Percentiles rank a stretch among this genome's conserved stretches.
Conservation (phyloP, 2,329 filamentous ascomycete genomes). For the Aspergillus chevalieri region DNA sequence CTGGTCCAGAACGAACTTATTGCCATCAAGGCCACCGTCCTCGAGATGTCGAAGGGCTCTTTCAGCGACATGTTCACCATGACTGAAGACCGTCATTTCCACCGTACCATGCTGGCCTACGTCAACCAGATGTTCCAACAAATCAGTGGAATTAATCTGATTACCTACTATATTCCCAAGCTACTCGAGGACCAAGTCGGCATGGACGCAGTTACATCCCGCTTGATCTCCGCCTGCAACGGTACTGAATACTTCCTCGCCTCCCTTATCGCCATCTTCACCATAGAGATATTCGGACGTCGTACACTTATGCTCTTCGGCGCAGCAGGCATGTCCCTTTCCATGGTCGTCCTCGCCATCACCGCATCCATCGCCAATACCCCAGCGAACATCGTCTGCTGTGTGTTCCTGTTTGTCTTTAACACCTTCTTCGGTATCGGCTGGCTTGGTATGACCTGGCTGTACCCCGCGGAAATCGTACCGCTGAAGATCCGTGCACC, state of each 20-base stretch:
- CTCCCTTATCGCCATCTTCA: constrained; percentile 46
- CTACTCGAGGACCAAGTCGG: constrained; percentile 40
- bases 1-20: constrained; percentile 44
- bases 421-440: constrained; percentile 63
- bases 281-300: constrained; percentile 48
- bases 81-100: constrained; percentile 51
- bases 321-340: constrained; percentile 56
- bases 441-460: constrained; percentile 59
- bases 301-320: constrained; percentile 68
- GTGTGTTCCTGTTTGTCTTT: constrained; percentile 54
- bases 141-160: constrained; percentile 41
- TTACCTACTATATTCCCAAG: constrained; percentile 41
- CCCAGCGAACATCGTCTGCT: constrained; percentile 20
- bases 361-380: constrained; percentile 18
- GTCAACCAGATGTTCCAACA: constrained; percentile 54
- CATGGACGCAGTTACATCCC: constrained; percentile 35
- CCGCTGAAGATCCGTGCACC: constrained; percentile 55
- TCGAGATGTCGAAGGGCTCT: constrained; percentile 45
- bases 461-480: constrained; percentile 45
- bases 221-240: constrained; percentile 49
- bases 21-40: constrained; percentile 49
- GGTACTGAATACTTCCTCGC: constrained; percentile 51
- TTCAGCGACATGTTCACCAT: constrained; percentile 56
- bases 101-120: constrained; percentile 51
- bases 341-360: constrained; percentile 56